Evolutionary conservation across 371 early-diverging fungal genomes (phyloP).

Genomic region (Thermomucor indicae-seudaticae): DNA sequence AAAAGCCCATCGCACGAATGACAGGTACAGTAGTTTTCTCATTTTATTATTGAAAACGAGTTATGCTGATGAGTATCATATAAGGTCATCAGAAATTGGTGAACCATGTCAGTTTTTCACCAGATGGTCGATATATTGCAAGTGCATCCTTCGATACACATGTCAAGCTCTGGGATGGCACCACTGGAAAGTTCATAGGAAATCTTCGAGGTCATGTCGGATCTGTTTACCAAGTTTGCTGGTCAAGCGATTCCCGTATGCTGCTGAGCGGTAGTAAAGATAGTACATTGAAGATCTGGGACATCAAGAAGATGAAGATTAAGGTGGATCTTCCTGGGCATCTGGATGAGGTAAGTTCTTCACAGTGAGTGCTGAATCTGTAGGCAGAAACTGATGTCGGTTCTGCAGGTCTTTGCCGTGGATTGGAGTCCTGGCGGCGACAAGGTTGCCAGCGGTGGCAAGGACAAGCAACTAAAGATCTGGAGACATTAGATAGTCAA

Average conservation of each 20-base stretch:
- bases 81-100: constrained; percentile 95
- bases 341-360: constrained; percentile 67
- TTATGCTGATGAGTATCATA: too few species aligned
- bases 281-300: constrained; percentile 93
- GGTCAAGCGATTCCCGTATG: constrained; percentile 90
- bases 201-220: constrained; percentile 93
- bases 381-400: not conserved
- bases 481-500: constrained; percentile 45
- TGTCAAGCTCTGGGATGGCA: constrained; percentile 96
- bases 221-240: constrained; percentile 92
- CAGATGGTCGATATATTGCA: constrained; percentile 90
- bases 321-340: constrained; percentile 95
- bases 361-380: not conserved
- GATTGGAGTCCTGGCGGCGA: constrained; percentile 95
- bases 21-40: constrained; percentile 40
- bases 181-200: constrained; percentile 88
- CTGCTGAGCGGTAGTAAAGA: constrained; percentile 90
- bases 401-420: constrained; percentile 75
- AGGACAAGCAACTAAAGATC: constrained; percentile 87
- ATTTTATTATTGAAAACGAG: not conserved
- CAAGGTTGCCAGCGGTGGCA: constrained; percentile 90
- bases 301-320: constrained; percentile 80
- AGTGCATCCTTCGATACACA: constrained; percentile 98
- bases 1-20: constrained; percentile 86
- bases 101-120: constrained; percentile 90